Conservation (phyloP, 2,329 filamentous ascomycete genomes). For the Fusarium domesticum region DNA sequence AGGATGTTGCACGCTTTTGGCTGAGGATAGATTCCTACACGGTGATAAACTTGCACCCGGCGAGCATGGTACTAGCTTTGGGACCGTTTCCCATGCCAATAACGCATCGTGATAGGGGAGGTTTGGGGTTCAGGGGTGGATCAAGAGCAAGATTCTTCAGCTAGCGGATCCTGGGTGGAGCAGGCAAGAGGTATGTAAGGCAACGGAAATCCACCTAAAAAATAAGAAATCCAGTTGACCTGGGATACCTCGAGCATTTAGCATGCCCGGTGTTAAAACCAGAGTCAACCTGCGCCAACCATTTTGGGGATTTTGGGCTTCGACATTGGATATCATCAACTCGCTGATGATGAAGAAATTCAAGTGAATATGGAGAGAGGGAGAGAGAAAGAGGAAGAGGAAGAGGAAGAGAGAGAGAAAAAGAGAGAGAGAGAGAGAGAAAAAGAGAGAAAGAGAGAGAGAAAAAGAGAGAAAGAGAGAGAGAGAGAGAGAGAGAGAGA, state of each 20-base stretch:
- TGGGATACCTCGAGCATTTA: constrained; percentile 13
- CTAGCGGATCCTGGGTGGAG: constrained; percentile 26
- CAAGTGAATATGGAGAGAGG: neutral
- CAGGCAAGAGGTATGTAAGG: constrained; percentile 28
- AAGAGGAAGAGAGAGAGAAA: no score
- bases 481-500: no score
- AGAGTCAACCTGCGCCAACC: constrained; percentile 4
- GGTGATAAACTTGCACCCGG: constrained; percentile 32
- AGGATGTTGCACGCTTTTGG: constrained; percentile 7
- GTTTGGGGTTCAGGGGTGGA: constrained; percentile 18
- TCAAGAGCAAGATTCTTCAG: constrained; percentile 16
- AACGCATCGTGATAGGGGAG: constrained; percentile 9
- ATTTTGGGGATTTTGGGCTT: neutral
- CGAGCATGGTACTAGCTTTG: constrained; percentile 21
- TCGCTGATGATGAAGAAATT: neutral
- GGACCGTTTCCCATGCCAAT: constrained; percentile 23
- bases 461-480: no score
- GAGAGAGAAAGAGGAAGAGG: neutral
- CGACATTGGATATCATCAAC: neutral
- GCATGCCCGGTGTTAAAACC: constrained; percentile 13
- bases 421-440: no score
- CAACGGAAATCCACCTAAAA: constrained; percentile 23
- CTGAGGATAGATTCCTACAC: constrained; percentile 27
- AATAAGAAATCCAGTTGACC: constrained; percentile 4
- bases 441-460: no score